Conservation (phyloP, 805 yeast genomes). For the Cyberlindnera galapagoensis region DNA sequence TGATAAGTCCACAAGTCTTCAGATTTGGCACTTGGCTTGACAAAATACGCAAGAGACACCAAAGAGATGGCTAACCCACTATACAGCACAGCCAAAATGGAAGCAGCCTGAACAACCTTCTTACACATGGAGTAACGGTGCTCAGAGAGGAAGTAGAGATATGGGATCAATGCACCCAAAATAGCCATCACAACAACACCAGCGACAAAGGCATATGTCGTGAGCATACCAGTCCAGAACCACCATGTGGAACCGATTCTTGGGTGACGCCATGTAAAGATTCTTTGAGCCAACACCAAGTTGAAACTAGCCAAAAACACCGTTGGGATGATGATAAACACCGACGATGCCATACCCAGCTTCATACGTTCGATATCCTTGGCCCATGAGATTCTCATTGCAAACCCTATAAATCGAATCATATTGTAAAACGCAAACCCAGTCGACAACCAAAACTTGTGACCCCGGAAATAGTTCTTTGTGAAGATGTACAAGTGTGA, state of each 20-base stretch:
- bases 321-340: slow-evolving; percentile 50
- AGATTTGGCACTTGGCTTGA: slow-evolving; percentile 48
- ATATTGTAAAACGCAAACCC: slow-evolving; percentile 48
- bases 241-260: slow-evolving; percentile 48
- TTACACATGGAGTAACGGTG: slow-evolving; percentile 42
- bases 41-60: slow-evolving; percentile 42
- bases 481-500: slow-evolving; percentile 42
- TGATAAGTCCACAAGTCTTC: slow-evolving; percentile 51
- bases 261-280: slow-evolving; percentile 76
- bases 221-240: slow-evolving; percentile 46
- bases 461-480: slow-evolving; percentile 47
- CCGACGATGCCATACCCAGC: slow-evolving; percentile 50
- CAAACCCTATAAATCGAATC: slow-evolving; percentile 52
- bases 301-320: slow-evolving; percentile 54
- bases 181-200: slow-evolving; percentile 64
- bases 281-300: slow-evolving; percentile 62
- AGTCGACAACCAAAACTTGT: slow-evolving; percentile 49
- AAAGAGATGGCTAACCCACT: slow-evolving; percentile 46
- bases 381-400: slow-evolving; percentile 54
- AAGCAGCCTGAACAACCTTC: slow-evolving; percentile 47
- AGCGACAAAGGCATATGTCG: slow-evolving; percentile 45
- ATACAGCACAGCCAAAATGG: slow-evolving; percentile 41
- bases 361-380: slow-evolving; percentile 38
- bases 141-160: slow-evolving; percentile 44
- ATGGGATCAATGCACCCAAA: slow-evolving; percentile 56